phyloP scores from a whole-genome alignment of 2,329 filamentous ascomycete genomes.

The Talaromyces albobiverticillius region DNA sequence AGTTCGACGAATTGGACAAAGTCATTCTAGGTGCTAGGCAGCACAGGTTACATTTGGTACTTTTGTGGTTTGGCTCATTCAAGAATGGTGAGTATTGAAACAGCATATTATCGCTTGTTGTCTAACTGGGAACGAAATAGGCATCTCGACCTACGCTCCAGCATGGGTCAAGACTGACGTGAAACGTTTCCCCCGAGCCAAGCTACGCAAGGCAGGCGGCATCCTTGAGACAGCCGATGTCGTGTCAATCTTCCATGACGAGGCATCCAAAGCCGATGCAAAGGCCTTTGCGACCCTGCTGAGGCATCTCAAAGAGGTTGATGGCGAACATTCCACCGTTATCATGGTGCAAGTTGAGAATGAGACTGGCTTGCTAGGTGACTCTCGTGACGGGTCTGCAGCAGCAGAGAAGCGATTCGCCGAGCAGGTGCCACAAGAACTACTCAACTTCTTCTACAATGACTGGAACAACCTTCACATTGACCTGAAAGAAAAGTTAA shows the following conservation, averaged over 20 bases:
- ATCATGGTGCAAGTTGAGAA: slow-evolving; percentile 60
- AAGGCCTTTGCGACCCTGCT: slow-evolving; percentile 40
- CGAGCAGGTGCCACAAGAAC: slow-evolving; percentile 34
- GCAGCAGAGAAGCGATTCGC: slow-evolving; percentile 43
- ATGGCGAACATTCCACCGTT: slow-evolving; percentile 48
- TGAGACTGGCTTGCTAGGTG: slow-evolving; percentile 52
- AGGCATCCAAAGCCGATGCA: slow-evolving; percentile 34
- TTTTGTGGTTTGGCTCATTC: slow-evolving; percentile 50
- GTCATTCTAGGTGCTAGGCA: slow-evolving; percentile 37
- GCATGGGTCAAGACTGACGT: slow-evolving; percentile 35
- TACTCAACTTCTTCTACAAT: slow-evolving; percentile 29
- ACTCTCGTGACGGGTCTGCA: slow-evolving; percentile 48
- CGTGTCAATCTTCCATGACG: slow-evolving; percentile 37
- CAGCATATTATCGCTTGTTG: not conserved
- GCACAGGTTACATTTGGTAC: slow-evolving; percentile 38
- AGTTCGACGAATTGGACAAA: slow-evolving; percentile 42
- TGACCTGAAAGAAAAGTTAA: slow-evolving; percentile 25
- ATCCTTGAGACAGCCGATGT: slow-evolving; percentile 31
- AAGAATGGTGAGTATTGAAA: slow-evolving; percentile 39
- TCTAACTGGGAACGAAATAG: not conserved
- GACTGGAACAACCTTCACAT: slow-evolving; percentile 16
- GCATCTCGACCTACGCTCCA: slow-evolving; percentile 36
- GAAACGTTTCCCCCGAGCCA: slow-evolving; percentile 7
- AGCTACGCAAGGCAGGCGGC: slow-evolving; percentile 5
- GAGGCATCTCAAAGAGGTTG: slow-evolving; percentile 42